Evolutionary conservation across 2,329 filamentous ascomycete genomes (phyloP).

Genomic region (Cladorrhinum sp.): DNA sequence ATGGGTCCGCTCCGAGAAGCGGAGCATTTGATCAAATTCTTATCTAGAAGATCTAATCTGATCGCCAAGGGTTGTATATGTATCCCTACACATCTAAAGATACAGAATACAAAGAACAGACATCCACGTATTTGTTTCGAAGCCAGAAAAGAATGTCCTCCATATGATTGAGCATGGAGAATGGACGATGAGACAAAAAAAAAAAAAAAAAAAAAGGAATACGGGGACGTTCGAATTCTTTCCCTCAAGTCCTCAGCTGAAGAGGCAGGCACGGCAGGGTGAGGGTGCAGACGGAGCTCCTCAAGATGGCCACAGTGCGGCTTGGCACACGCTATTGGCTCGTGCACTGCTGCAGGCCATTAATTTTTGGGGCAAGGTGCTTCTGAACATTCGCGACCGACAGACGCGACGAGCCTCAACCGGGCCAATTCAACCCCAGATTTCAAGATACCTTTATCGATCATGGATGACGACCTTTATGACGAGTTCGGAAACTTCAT

Average conservation of each 20-base stretch:
- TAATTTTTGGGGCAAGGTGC: conserved; percentile 9
- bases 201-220: too few relatives aligned
- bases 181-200: too few relatives aligned
- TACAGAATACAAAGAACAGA: too few relatives aligned
- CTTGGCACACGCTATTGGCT: conserved; percentile 6
- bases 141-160: too few relatives aligned
- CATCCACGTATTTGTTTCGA: too few relatives aligned
- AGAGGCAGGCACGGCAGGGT: too few relatives aligned
- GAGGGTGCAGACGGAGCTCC: background rate
- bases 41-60: background rate
- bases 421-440: conserved; percentile 1
- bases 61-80: background rate
- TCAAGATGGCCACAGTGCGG: background rate
- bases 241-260: background rate
- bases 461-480: conserved; percentile 32
- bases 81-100: background rate
- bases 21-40: background rate
- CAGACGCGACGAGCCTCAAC: conserved; percentile 22
- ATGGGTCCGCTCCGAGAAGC: background rate
- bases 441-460: conserved; percentile 14
- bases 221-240: background rate
- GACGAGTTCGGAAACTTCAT: conserved; percentile 34
- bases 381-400: conserved; percentile 20
- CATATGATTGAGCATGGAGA: too few relatives aligned
- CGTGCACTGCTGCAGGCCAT: conserved; percentile 10